Evolutionary conservation across 805 yeast genomes (phyloP), one percentile per base, ranked within the genome.

Genomic region (Candida vaughaniae): DNA sequence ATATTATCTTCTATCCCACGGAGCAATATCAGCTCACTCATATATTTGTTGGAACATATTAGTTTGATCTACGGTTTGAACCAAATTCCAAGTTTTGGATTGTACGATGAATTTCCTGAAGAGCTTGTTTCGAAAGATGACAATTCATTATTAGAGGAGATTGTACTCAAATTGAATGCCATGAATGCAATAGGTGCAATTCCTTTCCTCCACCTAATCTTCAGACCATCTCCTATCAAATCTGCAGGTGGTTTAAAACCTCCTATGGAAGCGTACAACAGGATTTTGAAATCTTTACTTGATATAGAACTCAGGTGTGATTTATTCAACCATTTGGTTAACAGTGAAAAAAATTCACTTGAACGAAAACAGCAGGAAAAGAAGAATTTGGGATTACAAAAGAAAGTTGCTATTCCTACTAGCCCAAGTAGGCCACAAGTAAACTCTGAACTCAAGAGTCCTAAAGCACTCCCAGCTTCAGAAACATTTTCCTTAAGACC

Each of bases 401-500:
- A 45, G 29, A 53, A 54, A 37, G 25, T 38, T 6, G 48, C 49
- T 5, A 32, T 41, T n/a, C 38, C 48, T 12, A 37, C 46, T 17
- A 46, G 47, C 15, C 49, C 47, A 15, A 26, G 43, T 22, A 35
- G 33, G 25, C 31, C 34, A 8, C 17, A 12, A 14, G 12, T 12
- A 14, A 31, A 6, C 15, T 17, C 18, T 10, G 35, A 29, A 14
- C 16, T 33, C 3, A 27, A 23, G n/a, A 58, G 62, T 12, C 30
- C 46, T 3, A 48, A 41, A 23, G 48, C 48, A 5, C 22, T 40
- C 14, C 25, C 27, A n/a, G 23, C 40, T 11, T 38, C 48, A n/a
- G 72, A 61, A 3, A 59, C 48, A 29, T 67, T 69, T 42, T 45
- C 67, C 3, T 55, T 66, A 36, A 48, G 74, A 31, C 73, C 73